Percentiles rank a stretch among this genome's conserved stretches.
These are phyloP conservation scores for Gynostemma pentaphyllum DNA, from an alignment of 306 rosid genomes.

Conservation along the genomic window DNA sequence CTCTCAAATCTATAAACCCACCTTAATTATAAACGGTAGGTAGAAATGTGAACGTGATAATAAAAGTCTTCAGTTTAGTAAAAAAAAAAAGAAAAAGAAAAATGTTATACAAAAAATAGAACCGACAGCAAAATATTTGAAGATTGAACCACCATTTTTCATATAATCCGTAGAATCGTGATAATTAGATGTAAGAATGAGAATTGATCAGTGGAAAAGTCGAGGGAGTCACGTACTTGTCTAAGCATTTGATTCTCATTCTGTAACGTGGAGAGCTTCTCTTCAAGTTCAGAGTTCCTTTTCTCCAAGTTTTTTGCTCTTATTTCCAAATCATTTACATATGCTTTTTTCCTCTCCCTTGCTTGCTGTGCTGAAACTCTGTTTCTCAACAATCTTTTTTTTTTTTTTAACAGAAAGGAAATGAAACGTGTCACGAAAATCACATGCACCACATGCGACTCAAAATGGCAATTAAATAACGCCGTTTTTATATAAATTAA, in stretches of 20 bases:
- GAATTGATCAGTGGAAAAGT: neutral
- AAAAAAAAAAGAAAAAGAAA: too few species aligned
- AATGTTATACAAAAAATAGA: too few species aligned
- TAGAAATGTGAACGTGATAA: too few species aligned
- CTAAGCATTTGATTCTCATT: conserved; percentile 99
- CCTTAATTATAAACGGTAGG: too few species aligned
- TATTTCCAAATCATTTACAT: conserved; percentile 70
- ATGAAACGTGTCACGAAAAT: conserved; percentile 13
- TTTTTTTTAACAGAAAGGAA: neutral
- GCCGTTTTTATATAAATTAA: too few species aligned
- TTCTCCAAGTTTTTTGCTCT: conserved; percentile 63
- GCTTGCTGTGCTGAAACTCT: conserved; percentile 99
- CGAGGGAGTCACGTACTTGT: conserved; percentile 40
- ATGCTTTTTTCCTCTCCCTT: conserved; percentile 92
- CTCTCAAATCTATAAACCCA: too few species aligned
- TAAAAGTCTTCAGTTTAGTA: too few species aligned
- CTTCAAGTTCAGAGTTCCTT: conserved; percentile 78
- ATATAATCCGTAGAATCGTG: too few species aligned
- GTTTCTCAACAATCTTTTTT: conserved; percentile 88
- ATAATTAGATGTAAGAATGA: too few species aligned
- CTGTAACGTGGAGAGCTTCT: conserved; percentile 76
- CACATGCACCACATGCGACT: conserved; percentile 1
- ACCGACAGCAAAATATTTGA: too few species aligned
- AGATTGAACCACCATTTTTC: too few species aligned
- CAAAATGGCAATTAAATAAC: neutral